Conservation (phyloP, 1,284 basidiomycete genomes). For the Cryptococcus deneoformans region DNA sequence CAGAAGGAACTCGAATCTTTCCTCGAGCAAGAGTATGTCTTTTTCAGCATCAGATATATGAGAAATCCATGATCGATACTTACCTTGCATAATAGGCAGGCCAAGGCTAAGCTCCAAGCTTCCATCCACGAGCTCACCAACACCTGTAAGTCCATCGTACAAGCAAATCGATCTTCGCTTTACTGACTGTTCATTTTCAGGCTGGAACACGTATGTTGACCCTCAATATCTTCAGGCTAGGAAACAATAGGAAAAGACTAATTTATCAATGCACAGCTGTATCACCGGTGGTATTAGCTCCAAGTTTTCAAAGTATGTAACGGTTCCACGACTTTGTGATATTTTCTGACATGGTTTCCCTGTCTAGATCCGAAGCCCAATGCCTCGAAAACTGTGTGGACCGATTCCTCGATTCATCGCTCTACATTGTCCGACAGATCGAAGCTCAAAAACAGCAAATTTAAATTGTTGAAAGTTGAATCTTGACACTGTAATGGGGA, state of each 20-base stretch:
- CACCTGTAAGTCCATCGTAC: constrained; percentile 30
- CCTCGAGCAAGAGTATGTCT: constrained; percentile 66
- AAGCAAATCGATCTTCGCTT: not conserved
- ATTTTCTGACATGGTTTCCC: not conserved
- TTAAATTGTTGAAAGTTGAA: constrained; percentile 4
- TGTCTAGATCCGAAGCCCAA: constrained; percentile 60
- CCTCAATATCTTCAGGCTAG: not conserved
- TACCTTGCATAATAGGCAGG: constrained; percentile 54
- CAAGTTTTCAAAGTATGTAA: constrained; percentile 65
- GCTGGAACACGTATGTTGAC: constrained; percentile 79
- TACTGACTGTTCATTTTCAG: constrained; percentile 15
- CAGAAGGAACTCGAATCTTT: constrained; percentile 83
- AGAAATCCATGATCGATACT: not conserved
- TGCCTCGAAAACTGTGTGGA: constrained; percentile 92
- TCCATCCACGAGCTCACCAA: constrained; percentile 52
- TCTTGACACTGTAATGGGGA: not conserved
- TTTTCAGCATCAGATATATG: no score
- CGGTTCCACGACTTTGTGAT: no score
- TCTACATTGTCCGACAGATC: constrained; percentile 79
- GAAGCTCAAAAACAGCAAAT: constrained; percentile 54
- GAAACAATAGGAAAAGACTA: not conserved
- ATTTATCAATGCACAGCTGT: constrained; percentile 57
- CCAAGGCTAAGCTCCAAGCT: constrained; percentile 72
- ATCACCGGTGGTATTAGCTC: constrained; percentile 79
- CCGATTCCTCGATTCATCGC: constrained; percentile 88